Conservation (phyloP, 2,329 filamentous ascomycete genomes). For the Whalleya microplaca region DNA sequence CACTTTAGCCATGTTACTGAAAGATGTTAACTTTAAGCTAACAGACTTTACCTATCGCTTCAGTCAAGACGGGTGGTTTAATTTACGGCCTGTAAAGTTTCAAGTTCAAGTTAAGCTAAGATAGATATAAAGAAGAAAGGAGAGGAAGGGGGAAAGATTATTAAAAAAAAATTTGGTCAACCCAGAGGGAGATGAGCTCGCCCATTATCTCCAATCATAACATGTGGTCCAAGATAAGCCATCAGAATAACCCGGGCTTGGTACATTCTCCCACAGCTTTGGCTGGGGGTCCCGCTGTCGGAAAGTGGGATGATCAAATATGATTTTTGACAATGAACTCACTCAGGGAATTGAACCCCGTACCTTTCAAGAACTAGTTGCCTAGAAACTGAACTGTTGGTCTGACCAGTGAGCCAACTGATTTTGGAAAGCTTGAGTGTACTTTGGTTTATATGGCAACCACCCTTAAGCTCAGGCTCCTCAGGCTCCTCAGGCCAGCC, state of each 20-base stretch:
- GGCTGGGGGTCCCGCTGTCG: no score
- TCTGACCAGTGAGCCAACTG: constrained; percentile 9
- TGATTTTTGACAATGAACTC: background rate
- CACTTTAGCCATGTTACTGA: constrained; percentile 47
- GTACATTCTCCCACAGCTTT: background rate
- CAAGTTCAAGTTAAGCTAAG: constrained; percentile 44
- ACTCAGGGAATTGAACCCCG: constrained; percentile 10
- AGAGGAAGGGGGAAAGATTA: background rate
- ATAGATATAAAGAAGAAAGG: background rate
- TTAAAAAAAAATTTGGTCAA: constrained; percentile 2
- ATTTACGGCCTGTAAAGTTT: constrained; percentile 52
- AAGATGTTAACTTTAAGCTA: constrained; percentile 50
- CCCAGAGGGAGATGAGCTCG: background rate
- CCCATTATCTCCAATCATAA: background rate
- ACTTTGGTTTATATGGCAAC: background rate
- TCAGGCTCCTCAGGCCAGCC: background rate
- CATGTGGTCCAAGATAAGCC: background rate
- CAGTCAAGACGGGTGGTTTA: constrained; percentile 56
- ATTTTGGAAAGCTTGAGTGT: background rate
- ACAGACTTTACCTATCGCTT: constrained; percentile 45
- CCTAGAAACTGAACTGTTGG: background rate
- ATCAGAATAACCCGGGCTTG: background rate
- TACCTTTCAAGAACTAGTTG: background rate
- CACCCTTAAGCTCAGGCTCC: no score
- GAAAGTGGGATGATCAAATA: no score